Evolutionary conservation across 495 filamentous ascomycete species (phyloP), one percentile per base, ranked within the genome.

Genomic region (Hyaloscypha bicolor): DNA sequence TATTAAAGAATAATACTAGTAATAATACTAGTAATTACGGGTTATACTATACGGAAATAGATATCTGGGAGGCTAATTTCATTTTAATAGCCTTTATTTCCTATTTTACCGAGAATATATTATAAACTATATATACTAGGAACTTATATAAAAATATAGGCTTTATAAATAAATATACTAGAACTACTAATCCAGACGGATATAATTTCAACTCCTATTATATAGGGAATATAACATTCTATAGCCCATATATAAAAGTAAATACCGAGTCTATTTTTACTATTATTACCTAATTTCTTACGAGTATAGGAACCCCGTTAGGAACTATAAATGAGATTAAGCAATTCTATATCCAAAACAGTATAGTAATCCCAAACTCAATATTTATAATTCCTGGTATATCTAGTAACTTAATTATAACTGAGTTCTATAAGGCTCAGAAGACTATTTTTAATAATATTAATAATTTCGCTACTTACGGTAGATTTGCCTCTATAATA

Each of bases 121-220:
- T 2, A 3, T 59, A 42, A 32, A 62, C 55, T 56, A 51, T 59
- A 14, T 73, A 68, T 63, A 52, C 59, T 48, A 68, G 68, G 16
- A 29, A 22, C 55, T 48, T 77, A 60, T 80, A 78, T 45, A 77
- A 76, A 65, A 70, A 72, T 62, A 16, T 37, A 14, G 70, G 75
- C 63, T 25, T 2, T 25, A 25, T 2, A 25, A 25, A 25, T 25
- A 79, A 79, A 64, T 84, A 85, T 52, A 73, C 60, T 12, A 84
- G 83, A 60, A 82, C 86, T 62, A 93, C 90, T 74, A 91, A 93
- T 74, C 86, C 90, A 69, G 88, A 88, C 74, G 89, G 90, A 64
- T 92, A 89, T 73, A 88, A 90, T 72, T 90, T 87, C 82, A 91
- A 91, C 84, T 79, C 84, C 29, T 91, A 84, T 83, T 82, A 83